phyloP scores from a whole-genome alignment of 1,139 yeast species.

The Nakaseomyces delphensis region DNA sequence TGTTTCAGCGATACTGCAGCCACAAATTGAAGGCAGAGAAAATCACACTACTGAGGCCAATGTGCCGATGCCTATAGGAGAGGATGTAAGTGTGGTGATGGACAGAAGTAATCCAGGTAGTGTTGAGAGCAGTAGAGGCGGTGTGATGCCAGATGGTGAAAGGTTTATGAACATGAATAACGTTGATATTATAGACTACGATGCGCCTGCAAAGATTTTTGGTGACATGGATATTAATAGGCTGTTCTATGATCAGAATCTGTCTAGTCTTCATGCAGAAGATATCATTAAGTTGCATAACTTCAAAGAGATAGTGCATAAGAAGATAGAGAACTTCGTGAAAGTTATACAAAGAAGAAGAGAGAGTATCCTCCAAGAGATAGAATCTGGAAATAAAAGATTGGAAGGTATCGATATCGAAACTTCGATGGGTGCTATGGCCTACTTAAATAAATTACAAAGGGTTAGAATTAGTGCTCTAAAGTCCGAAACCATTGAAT shows the following conservation, averaged over 20 bases:
- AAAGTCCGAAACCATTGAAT: constrained; percentile 28
- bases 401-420: constrained; percentile 14
- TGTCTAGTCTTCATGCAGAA: constrained; percentile 12
- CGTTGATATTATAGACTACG: constrained; percentile 1
- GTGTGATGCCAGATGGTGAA: constrained; percentile 1
- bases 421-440: constrained; percentile 16
- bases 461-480: constrained; percentile 28
- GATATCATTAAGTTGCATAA: constrained; percentile 15
- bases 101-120: neutral
- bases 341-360: constrained; percentile 21
- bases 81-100: neutral
- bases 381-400: constrained; percentile 18
- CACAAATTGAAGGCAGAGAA: neutral
- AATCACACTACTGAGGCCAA: neutral
- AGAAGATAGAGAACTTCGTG: constrained; percentile 19
- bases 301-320: constrained; percentile 19
- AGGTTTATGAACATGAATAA: neutral
- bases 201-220: constrained; percentile 1
- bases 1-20: neutral
- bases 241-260: constrained; percentile 2
- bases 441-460: constrained; percentile 22
- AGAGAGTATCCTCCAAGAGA: constrained; percentile 16
- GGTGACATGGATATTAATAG: constrained; percentile 4
- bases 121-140: constrained; percentile 1
- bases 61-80: neutral